These are phyloP conservation scores for Parastagonospora nodorum DNA, from an alignment of 2,329 filamentous ascomycete genomes.

Conservation along the genomic window DNA sequence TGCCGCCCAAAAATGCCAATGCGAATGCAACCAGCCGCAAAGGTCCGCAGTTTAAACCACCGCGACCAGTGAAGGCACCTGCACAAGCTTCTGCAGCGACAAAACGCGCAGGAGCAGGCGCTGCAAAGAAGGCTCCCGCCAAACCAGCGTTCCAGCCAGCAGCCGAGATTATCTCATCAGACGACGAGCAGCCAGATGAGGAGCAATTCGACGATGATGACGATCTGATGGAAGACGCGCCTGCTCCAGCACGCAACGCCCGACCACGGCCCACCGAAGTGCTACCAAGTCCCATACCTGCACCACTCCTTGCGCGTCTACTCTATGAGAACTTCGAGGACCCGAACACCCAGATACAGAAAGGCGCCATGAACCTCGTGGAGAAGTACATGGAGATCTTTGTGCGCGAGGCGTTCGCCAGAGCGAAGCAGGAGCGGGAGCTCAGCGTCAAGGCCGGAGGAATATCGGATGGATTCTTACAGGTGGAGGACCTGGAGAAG, in stretches of 20 bases:
- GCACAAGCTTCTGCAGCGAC: slow-evolving; percentile 24
- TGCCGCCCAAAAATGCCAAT: slow-evolving; percentile 33
- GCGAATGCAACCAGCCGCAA: slow-evolving; percentile 30
- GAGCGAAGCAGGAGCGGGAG: slow-evolving; percentile 72
- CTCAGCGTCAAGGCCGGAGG: slow-evolving; percentile 46
- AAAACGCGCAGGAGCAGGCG: slow-evolving; percentile 25
- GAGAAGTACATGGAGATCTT: slow-evolving; percentile 91
- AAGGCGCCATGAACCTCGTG: slow-evolving; percentile 65
- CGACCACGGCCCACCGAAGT: slow-evolving; percentile 15
- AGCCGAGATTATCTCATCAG: slow-evolving; percentile 38
- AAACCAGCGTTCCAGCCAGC: slow-evolving; percentile 25
- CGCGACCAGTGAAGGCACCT: slow-evolving; percentile 37
- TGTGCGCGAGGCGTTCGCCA: slow-evolving; percentile 83
- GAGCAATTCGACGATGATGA: slow-evolving; percentile 27
- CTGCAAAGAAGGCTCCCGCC: slow-evolving; percentile 24
- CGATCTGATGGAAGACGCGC: slow-evolving; percentile 36
- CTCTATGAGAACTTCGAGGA: slow-evolving; percentile 79
- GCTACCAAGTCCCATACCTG: slow-evolving; percentile 62
- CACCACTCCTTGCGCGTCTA: slow-evolving; percentile 74
- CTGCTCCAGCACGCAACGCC: slow-evolving; percentile 14
- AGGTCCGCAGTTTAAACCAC: slow-evolving; percentile 45
- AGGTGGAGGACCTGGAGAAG: slow-evolving; percentile 90
- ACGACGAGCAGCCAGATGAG: slow-evolving; percentile 30
- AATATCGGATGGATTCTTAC: slow-evolving; percentile 66
- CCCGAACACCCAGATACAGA: slow-evolving; percentile 40